Evolutionary conservation across 176 grass and related monocot genomes (phyloP).

Genomic region (Eleusine indica): DNA sequence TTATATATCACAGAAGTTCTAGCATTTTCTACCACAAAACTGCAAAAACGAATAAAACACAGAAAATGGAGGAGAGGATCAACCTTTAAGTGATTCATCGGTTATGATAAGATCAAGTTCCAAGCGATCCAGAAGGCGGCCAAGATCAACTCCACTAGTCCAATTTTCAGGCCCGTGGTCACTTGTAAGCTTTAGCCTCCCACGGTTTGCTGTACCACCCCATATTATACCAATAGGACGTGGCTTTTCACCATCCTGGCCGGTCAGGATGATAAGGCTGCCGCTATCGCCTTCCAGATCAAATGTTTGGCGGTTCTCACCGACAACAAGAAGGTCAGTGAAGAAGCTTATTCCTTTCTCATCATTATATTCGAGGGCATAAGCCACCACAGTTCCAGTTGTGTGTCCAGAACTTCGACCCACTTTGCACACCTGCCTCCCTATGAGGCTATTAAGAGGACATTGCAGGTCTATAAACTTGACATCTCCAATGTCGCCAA

Average conservation of each 20-base stretch:
- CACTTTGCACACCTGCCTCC: slow-evolving; percentile 81
- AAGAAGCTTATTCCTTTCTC: slow-evolving; percentile 98
- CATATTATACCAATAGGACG: slow-evolving; percentile 94
- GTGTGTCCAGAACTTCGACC: slow-evolving; percentile 95
- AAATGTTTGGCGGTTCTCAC: slow-evolving; percentile 91
- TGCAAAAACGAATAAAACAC: neutral
- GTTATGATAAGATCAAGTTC: slow-evolving; percentile 92
- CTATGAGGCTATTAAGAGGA: slow-evolving; percentile 80
- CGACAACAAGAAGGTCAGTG: slow-evolving; percentile 94
- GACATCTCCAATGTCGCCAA: slow-evolving; percentile 79
- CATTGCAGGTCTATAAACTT: slow-evolving; percentile 89
- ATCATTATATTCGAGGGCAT: slow-evolving; percentile 94
- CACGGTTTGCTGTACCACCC: slow-evolving; percentile 90
- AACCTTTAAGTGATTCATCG: slow-evolving; percentile 75
- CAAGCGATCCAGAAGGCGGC: slow-evolving; percentile 84
- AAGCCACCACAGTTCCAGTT: slow-evolving; percentile 87
- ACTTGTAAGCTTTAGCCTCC: slow-evolving; percentile 84
- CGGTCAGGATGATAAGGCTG: slow-evolving; percentile 82
- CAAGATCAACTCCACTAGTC: slow-evolving; percentile 93
- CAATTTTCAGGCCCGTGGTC: slow-evolving; percentile 93
- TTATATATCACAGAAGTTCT: neutral
- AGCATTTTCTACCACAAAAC: neutral
- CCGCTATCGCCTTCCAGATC: slow-evolving; percentile 98
- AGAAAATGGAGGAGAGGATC: slow-evolving; percentile 11
- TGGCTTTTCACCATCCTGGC: slow-evolving; percentile 69